Conservation (phyloP, 192 early-diverging fungal species). For the Haplosporangium gracile region DNA sequence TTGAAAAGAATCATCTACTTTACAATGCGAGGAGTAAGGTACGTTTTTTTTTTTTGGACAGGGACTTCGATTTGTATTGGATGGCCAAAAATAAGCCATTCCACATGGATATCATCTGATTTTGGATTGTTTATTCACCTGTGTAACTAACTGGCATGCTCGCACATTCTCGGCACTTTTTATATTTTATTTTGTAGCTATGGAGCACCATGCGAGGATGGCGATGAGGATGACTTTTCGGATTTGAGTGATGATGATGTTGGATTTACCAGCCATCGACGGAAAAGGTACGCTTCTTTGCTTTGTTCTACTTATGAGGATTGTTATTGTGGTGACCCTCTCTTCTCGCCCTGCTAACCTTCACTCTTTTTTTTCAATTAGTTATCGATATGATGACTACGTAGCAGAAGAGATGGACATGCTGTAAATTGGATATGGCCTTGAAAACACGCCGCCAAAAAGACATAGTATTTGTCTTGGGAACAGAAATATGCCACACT, state of each 20-base stretch:
- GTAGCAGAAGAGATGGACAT: slow-evolving; percentile 54
- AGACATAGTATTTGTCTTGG: not conserved
- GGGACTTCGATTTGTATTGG: not conserved
- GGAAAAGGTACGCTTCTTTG: slow-evolving; percentile 18
- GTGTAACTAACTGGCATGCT: not conserved
- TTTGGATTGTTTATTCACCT: not conserved
- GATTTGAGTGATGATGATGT: slow-evolving; percentile 48
- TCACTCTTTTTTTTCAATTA: not conserved
- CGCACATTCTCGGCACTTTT: not conserved
- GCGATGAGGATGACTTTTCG: slow-evolving; percentile 40
- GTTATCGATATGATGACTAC: slow-evolving; percentile 49
- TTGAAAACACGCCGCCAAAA: not conserved
- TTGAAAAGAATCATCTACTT: slow-evolving; percentile 95
- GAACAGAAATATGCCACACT: not conserved
- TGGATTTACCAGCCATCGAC: slow-evolving; percentile 33
- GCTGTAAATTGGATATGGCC: slow-evolving; percentile 16
- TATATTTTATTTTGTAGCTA: slow-evolving; percentile 22
- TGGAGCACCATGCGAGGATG: slow-evolving; percentile 44
- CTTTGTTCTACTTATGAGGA: not conserved
- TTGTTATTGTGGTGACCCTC: not conserved
- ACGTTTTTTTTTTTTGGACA: slow-evolving; percentile 26
- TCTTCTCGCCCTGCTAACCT: not conserved
- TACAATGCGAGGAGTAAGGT: slow-evolving; percentile 91
- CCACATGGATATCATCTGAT: not conserved
- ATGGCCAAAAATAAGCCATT: not conserved